phyloP scores from a whole-genome alignment of 148 eudicot species.

The Heliamphora exappendiculata region DNA sequence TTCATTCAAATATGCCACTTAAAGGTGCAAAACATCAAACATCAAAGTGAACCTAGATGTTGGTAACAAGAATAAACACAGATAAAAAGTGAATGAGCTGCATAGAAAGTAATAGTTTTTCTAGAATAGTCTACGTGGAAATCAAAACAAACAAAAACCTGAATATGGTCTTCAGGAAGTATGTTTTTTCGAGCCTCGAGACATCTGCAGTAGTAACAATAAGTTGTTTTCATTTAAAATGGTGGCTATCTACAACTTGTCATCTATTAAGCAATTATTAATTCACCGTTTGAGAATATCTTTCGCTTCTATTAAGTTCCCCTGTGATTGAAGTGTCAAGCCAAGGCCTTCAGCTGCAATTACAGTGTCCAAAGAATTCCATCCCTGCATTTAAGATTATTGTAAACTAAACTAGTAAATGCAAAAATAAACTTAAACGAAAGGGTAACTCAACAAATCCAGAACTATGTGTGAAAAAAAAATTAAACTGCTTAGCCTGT shows the following conservation, averaged over 20 bases:
- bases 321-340: constrained; percentile 54
- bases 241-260: not conserved
- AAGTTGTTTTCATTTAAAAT: not conserved
- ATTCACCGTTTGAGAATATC: constrained; percentile 65
- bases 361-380: constrained; percentile 76
- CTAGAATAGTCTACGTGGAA: not conserved
- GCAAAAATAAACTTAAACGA: not conserved
- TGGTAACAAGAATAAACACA: not conserved
- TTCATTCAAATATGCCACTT: too few relatives aligned
- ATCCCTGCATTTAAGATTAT: constrained; percentile 47
- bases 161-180: constrained; percentile 78
- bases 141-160: constrained; percentile 37
- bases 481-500: too few relatives aligned
- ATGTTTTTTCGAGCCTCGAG: constrained; percentile 56
- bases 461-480: not conserved
- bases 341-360: constrained; percentile 78
- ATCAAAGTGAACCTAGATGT: not conserved
- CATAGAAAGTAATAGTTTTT: constrained; percentile 1
- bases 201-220: constrained; percentile 48
- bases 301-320: constrained; percentile 61
- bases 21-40: not conserved
- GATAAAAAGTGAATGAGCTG: not conserved
- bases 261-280: not conserved
- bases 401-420: not conserved
- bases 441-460: not conserved